Percentiles rank a stretch among this genome's conserved stretches.
Evolutionary conservation across 345 rosid genomes (phyloP).

Genomic region (Excoecaria cochinchinensis): DNA sequence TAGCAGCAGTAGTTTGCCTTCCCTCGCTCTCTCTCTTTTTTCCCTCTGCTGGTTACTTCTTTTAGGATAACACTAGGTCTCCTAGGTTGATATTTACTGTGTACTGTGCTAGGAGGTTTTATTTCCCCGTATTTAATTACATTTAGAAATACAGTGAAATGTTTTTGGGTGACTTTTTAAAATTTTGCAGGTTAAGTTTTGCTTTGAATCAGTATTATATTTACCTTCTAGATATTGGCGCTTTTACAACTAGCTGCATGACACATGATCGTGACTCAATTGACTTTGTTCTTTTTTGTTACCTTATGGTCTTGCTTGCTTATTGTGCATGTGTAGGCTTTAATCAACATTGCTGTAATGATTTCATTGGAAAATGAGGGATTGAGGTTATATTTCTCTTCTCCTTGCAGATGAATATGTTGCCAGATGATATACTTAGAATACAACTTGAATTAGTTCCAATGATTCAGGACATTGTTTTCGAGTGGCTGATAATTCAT

Average conservation of each 20-base stretch:
- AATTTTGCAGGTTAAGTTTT: not conserved
- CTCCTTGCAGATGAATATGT: slow-evolving; percentile 63
- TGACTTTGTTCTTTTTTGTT: not conserved
- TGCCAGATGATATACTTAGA: slow-evolving; percentile 59
- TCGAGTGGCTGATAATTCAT: slow-evolving; percentile 81
- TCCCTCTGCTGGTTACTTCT: too few species aligned
- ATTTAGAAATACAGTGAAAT: not conserved
- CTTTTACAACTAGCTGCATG: not conserved
- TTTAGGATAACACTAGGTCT: slow-evolving; percentile 2
- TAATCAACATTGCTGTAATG: not conserved
- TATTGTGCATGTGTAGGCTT: too few species aligned
- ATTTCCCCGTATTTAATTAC: not conserved
- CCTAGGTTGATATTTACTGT: not conserved
- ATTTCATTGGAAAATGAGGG: not conserved
- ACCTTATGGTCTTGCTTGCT: not conserved
- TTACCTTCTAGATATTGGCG: not conserved
- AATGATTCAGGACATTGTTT: slow-evolving; percentile 79
- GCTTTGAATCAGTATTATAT: not conserved
- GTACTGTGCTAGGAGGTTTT: not conserved
- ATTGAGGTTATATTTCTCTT: not conserved
- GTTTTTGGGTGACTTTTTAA: not conserved
- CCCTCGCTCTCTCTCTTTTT: too few species aligned
- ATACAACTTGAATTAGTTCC: slow-evolving; percentile 83
- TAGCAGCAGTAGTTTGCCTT: too few species aligned
- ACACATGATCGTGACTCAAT: not conserved